phyloP scores from a whole-genome alignment of 129 eudicot species.

The Logfia minima region DNA sequence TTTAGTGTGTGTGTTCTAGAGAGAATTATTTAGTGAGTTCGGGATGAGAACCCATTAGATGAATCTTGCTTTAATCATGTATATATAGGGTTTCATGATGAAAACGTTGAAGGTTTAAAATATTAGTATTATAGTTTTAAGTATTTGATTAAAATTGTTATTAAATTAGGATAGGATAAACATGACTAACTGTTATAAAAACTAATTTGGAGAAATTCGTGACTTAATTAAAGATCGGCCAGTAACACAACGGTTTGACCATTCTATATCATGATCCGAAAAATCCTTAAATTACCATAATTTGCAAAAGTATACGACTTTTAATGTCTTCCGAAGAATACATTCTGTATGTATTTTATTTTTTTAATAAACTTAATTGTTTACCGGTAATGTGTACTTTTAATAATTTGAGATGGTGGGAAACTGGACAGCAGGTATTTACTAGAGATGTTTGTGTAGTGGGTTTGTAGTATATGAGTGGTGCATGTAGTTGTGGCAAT shows the following conservation, averaged over 20 bases:
- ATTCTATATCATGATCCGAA: neutral
- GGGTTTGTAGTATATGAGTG: too few species aligned
- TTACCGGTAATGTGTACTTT: too few species aligned
- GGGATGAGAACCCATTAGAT: neutral
- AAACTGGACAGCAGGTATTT: too few species aligned
- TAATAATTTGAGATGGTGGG: too few species aligned
- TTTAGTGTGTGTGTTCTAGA: slow-evolving; percentile 5
- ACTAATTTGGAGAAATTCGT: neutral
- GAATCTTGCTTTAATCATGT: neutral
- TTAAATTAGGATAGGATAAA: neutral
- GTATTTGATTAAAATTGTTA: too few species aligned
- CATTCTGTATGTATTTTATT: too few species aligned
- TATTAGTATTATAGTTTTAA: too few species aligned
- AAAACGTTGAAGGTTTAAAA: neutral
- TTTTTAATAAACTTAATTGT: too few species aligned
- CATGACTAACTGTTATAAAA: neutral
- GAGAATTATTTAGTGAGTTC: neutral
- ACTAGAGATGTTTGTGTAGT: too few species aligned
- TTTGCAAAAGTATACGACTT: too few species aligned
- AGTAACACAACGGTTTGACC: neutral
- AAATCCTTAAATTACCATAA: neutral
- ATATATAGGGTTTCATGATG: neutral
- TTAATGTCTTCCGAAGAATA: neutral
- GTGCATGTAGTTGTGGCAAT: too few species aligned
- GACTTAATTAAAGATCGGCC: neutral